Evolutionary conservation across 768 basidiomycete genomes (phyloP).

Genomic region (Vararia minispora): DNA sequence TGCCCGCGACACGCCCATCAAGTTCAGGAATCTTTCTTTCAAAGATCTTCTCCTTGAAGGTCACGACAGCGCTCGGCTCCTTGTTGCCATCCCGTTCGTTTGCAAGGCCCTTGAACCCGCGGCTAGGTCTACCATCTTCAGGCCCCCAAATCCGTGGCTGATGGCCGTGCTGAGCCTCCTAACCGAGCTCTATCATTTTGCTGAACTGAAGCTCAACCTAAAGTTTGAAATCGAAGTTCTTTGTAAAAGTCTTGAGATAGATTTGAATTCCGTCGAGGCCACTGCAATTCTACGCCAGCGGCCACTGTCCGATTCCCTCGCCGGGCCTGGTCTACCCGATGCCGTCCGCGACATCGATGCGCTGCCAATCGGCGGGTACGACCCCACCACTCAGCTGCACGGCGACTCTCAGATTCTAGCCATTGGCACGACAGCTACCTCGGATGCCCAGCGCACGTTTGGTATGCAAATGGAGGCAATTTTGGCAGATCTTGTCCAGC

Average conservation of each 20-base stretch:
- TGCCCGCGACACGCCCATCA: slow-evolving; percentile 86
- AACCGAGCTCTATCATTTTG: slow-evolving; percentile 94
- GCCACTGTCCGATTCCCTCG: slow-evolving; percentile 45
- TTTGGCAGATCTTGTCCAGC: slow-evolving; percentile 54
- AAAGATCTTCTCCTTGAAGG: slow-evolving; percentile 97
- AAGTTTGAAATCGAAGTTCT: slow-evolving; percentile 99
- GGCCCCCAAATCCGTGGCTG: slow-evolving; percentile 95
- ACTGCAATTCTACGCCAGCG: slow-evolving; percentile 75
- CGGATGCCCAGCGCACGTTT: slow-evolving; percentile 56
- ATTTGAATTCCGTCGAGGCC: slow-evolving; percentile 76
- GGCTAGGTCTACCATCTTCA: slow-evolving; percentile 84
- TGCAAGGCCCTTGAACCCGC: slow-evolving; percentile 95
- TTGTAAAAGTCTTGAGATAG: slow-evolving; percentile 84
- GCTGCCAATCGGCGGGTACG: slow-evolving; percentile 65
- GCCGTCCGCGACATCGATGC: slow-evolving; percentile 75
- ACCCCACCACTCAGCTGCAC: slow-evolving; percentile 34
- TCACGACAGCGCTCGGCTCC: slow-evolving; percentile 80
- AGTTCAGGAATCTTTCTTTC: slow-evolving; percentile 87
- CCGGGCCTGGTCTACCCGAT: slow-evolving; percentile 59
- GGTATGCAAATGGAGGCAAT: slow-evolving; percentile 77
- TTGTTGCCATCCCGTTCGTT: slow-evolving; percentile 95
- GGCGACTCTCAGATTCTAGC: slow-evolving; percentile 52
- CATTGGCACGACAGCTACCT: slow-evolving; percentile 46
- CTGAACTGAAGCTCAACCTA: slow-evolving; percentile 89
- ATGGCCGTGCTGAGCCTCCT: slow-evolving; percentile 91